Percentiles rank a stretch among this genome's conserved stretches.
phyloP scores from a whole-genome alignment of 2,329 filamentous ascomycete genomes.

The Arthrobotrys iridis region DNA sequence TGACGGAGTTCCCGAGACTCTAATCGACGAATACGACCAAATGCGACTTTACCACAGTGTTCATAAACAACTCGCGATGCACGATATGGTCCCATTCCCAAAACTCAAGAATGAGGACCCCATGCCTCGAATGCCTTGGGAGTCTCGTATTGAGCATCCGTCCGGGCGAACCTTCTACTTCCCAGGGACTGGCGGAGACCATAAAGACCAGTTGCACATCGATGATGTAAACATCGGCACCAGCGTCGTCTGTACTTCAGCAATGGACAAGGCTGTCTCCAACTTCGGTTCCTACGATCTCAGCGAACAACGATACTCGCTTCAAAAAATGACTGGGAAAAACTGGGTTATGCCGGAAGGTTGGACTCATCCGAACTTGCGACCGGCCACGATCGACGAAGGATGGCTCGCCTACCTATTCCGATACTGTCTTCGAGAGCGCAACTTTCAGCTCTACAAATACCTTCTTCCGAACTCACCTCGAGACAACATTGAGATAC shows the following conservation, averaged over 20 bases:
- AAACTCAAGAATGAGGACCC: slow-evolving; percentile 32
- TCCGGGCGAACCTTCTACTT: slow-evolving; percentile 41
- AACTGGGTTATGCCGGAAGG: slow-evolving; percentile 66
- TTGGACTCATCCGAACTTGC: slow-evolving; percentile 61
- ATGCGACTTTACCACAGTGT: slow-evolving; percentile 34
- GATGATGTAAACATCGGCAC: slow-evolving; percentile 33
- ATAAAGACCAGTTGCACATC: slow-evolving; percentile 27
- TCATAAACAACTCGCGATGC: slow-evolving; percentile 27
- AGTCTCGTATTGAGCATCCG: slow-evolving; percentile 31
- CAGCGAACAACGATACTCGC: slow-evolving; percentile 64
- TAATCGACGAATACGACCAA: slow-evolving; percentile 23
- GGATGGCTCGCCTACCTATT: slow-evolving; percentile 42
- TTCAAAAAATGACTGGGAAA: slow-evolving; percentile 75
- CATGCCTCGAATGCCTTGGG: slow-evolving; percentile 48
- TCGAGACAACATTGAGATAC: slow-evolving; percentile 2
- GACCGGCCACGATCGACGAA: slow-evolving; percentile 4
- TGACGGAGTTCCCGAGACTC: neutral
- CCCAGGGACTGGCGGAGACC: slow-evolving; percentile 41
- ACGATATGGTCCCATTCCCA: neutral
- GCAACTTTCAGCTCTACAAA: slow-evolving; percentile 35
- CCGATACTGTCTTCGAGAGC: slow-evolving; percentile 40
- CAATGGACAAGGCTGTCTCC: slow-evolving; percentile 31
- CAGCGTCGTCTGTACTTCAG: slow-evolving; percentile 29
- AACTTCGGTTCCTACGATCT: slow-evolving; percentile 35
- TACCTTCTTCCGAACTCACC: slow-evolving; percentile 31